These are phyloP conservation scores for Xylaria sp. DNA, from an alignment of 2,329 filamentous ascomycete species.

Conservation along the genomic window DNA sequence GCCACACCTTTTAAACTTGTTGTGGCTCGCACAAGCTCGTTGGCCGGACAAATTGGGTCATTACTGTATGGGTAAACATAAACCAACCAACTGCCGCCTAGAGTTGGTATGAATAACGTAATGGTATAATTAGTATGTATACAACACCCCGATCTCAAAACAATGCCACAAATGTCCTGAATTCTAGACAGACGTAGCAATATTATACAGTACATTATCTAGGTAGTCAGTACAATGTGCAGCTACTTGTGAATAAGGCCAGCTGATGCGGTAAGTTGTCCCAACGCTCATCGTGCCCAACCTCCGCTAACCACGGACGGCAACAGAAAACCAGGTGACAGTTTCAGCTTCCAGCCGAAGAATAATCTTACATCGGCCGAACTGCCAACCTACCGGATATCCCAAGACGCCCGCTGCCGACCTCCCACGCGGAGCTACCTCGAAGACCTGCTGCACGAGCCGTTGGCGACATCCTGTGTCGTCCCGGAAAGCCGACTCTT, in stretches of 20 bases:
- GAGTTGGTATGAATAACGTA: not conserved
- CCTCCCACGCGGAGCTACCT: not conserved
- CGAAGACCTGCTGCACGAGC: conserved; percentile 1
- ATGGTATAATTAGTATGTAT: not conserved
- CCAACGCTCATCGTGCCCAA: not conserved
- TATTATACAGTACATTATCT: not conserved
- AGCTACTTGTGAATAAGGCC: conserved; percentile 3
- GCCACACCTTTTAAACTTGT: not conserved
- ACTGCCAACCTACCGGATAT: conserved; percentile 39
- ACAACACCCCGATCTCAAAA: not conserved
- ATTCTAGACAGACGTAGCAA: not conserved
- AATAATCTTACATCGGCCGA: conserved; percentile 48
- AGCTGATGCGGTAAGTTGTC: conserved; percentile 28
- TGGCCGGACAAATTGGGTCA: conserved; percentile 49
- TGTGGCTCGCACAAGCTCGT: conserved; percentile 30
- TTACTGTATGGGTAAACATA: conserved; percentile 40
- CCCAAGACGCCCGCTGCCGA: conserved; percentile 14
- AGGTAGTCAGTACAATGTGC: not conserved
- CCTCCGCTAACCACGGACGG: not conserved
- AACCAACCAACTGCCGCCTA: not conserved
- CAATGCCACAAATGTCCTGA: not conserved
- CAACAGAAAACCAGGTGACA: conserved; percentile 49
- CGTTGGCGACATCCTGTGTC: conserved; percentile 1
- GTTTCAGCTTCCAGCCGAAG: conserved; percentile 50
- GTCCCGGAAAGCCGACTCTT: conserved; percentile 31